A percentile compares a stretch with the other conserved stretches of the same genome.
These are phyloP conservation scores for Limtongia smithiae DNA, from an alignment of 805 yeast genomes.

Conservation along the genomic window DNA sequence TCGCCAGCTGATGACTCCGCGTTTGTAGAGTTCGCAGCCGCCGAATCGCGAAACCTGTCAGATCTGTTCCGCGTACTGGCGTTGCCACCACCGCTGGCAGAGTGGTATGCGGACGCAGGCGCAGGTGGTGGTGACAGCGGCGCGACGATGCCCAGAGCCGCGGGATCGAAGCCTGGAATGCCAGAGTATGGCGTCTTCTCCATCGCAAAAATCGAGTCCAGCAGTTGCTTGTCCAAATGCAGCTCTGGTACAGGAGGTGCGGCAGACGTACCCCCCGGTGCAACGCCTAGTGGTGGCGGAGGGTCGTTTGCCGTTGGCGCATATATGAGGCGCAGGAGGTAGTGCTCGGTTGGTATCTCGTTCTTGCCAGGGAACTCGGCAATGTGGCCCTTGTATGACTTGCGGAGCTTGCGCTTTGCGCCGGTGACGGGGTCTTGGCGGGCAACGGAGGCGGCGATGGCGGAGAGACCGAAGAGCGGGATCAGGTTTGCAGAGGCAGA, in stretches of 20 bases:
- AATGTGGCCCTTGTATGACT: conserved; percentile 91
- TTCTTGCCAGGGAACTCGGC: conserved; percentile 70
- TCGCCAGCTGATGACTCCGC: conserved; percentile 24
- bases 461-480: conserved; percentile 60
- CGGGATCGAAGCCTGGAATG: conserved; percentile 70
- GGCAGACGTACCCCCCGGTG: background rate
- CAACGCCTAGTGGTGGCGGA: conserved; percentile 41
- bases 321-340: conserved; percentile 26
- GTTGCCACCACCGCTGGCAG: too few relatives aligned
- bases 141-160: conserved; percentile 47
- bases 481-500: conserved; percentile 73
- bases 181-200: conserved; percentile 66
- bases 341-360: conserved; percentile 38
- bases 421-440: conserved; percentile 84
- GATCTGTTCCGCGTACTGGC: too few relatives aligned
- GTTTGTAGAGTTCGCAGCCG: background rate
- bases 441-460: conserved; percentile 74
- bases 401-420: conserved; percentile 86
- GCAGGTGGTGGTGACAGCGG: conserved; percentile 10
- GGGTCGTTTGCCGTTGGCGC: conserved; percentile 39
- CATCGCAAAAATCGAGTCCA: conserved; percentile 52
- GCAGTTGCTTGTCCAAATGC: conserved; percentile 43
- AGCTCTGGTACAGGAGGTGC: background rate
- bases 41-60: background rate
- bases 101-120: background rate